Percentiles rank a stretch among this genome's conserved stretches.
These are phyloP conservation scores for Prunus mira DNA, from an alignment of 306 rosid genomes.

Conservation along the genomic window DNA sequence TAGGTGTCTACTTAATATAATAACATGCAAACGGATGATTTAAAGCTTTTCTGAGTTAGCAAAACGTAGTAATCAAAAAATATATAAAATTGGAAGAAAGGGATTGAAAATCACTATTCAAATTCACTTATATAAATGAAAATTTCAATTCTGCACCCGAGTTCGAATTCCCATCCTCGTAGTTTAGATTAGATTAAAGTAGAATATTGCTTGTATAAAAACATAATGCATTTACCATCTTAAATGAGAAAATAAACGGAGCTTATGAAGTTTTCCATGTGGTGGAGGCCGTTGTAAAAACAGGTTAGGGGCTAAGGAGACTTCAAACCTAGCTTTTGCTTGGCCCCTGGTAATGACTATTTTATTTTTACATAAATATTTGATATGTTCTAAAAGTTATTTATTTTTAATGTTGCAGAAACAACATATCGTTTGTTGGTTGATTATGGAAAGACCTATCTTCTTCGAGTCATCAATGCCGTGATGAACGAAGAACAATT, in stretches of 20 bases:
- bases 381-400: too few relatives aligned
- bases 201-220: too few relatives aligned
- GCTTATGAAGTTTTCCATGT: too few relatives aligned
- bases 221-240: too few relatives aligned
- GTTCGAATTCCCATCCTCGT: rapidly evolving
- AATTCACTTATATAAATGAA: background rate
- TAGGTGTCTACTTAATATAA: background rate
- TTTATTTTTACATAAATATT: too few relatives aligned
- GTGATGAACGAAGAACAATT: conserved; percentile 40
- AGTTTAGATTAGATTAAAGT: too few relatives aligned
- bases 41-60: background rate
- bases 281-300: too few relatives aligned
- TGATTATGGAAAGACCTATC: conserved; percentile 34
- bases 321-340: too few relatives aligned
- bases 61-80: background rate
- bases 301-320: too few relatives aligned
- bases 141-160: rapidly evolving
- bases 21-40: background rate
- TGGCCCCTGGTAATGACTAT: too few relatives aligned
- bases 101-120: background rate
- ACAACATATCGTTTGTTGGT: conserved; percentile 25
- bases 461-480: conserved; percentile 24
- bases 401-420: conserved; percentile 15
- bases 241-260: too few relatives aligned
- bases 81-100: background rate